Conservation (phyloP, 805 yeast genomes). For the Candida quercuum region DNA sequence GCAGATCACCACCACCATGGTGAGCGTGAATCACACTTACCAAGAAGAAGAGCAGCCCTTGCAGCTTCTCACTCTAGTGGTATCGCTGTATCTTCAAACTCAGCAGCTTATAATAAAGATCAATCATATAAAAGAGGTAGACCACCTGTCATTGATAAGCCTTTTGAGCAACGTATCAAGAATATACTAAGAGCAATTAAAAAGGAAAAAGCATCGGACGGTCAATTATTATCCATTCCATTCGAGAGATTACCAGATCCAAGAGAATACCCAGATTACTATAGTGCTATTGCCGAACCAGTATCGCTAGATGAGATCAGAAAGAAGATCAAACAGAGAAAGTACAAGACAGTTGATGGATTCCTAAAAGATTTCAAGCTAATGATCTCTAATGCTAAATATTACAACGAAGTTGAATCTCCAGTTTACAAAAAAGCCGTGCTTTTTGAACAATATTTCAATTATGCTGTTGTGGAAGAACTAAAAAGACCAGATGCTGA, state of each 20-base stretch:
- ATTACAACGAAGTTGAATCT: constrained; percentile 54
- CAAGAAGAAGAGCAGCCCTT: constrained; percentile 4
- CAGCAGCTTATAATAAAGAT: constrained; percentile 15
- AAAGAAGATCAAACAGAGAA: constrained; percentile 79
- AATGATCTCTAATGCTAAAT: constrained; percentile 70
- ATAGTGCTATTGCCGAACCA: constrained; percentile 49
- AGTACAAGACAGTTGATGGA: constrained; percentile 67
- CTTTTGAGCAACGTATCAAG: constrained; percentile 89
- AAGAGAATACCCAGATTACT: constrained; percentile 37
- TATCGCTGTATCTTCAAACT: constrained; percentile 3
- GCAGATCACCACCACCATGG: constrained; percentile 3
- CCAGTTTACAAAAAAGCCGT: constrained; percentile 57
- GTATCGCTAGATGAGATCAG: constrained; percentile 69
- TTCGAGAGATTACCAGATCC: constrained; percentile 83
- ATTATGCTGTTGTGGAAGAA: constrained; percentile 57
- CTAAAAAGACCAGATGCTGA: constrained; percentile 78
- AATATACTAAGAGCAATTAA: constrained; percentile 77
- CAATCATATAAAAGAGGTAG: constrained; percentile 61
- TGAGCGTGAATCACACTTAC: constrained; percentile 2
- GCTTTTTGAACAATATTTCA: constrained; percentile 56
- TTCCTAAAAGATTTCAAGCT: constrained; percentile 73
- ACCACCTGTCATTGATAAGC: constrained; percentile 87
- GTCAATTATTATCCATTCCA: constrained; percentile 47
- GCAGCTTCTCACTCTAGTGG: constrained; percentile 1
- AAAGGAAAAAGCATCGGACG: constrained; percentile 54